Evolutionary conservation across 345 rosid genomes (phyloP), one percentile per base, ranked within the genome.

Genomic region (Brassica juncea): DNA sequence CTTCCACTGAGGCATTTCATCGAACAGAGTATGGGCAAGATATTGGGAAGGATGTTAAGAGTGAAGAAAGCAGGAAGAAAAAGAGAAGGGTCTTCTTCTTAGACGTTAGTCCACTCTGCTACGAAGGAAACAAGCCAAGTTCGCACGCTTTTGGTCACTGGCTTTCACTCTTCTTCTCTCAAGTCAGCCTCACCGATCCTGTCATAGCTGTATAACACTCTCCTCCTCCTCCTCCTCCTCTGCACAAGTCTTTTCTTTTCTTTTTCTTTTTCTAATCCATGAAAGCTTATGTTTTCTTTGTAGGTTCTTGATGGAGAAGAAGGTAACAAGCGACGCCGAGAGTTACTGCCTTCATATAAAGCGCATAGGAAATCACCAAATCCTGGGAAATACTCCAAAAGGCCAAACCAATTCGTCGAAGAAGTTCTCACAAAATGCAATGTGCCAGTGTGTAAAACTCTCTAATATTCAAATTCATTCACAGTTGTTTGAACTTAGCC

Each of bases 251-350:
- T 23, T 11, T 61, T 21, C 62, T 6, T 55, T 74, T 21, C 15
- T 11, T 61, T 21, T 55, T 6, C 44, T 74, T 21, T 31, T 1
- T 1, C 11, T 15, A 44, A 15, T 76, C 59, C 0, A 47, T 25
- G 61, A 65, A 70, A 63, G 15, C 68, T 63, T 42, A 64, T 76
- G 34, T 63, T 66, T 77, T 31, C 12, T 80, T 77, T 80, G 64
- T 84, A 94, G 98, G 97, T 94, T 83, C 54, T 91, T 72, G 97
- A 94, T 83, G 99, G 99, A 66, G 97, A 89, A 70, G 83, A 87
- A 32, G 91, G 95, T 58, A 83, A 61, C 80, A 87, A 91, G 84
- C 84, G 72, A 76, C 92, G 97, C 8, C 85, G 94, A 77, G 82
- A 58, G 71, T 81, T 91, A 76, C 76, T 94, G 7, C 99, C 99